Evolutionary conservation across 2,329 filamentous ascomycete genomes (phyloP), one percentile per base, ranked within the genome.

Genomic region (Paecilomyces fulvus): DNA sequence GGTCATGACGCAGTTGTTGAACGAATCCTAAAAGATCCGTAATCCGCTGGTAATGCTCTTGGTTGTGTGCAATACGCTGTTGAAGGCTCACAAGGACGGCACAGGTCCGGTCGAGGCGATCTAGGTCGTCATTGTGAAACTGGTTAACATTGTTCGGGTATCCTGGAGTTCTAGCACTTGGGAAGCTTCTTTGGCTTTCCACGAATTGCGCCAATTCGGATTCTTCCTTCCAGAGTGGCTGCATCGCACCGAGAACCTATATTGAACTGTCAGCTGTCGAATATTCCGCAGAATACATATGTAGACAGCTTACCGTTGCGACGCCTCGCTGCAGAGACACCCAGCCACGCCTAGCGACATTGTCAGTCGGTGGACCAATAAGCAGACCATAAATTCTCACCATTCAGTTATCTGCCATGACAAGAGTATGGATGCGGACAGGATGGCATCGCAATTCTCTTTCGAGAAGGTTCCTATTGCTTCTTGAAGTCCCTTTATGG

Each of bases 381-480:
- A 50, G 23, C 65, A 66, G 67, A 28, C 49, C 64, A 60, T 63
- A 56, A 63, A 65, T 46, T 77, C 86, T 79, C 81, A 95, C 92
- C 92, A 97, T 77, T 97, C 92, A 58, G 87, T 94, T 56, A 90
- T 89, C 77, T 97, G 92, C 92, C 94, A 97, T 37, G 92, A 95
- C 52, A 99, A 81, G 51, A 97, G 83, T 49, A 96, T 84, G 25
- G 92, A 96, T 30, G 92, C 90, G 25, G 92, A 92, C 55, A 99
- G 81, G 60, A 96, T 87, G 49, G 92, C 91, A 74, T 99, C 92
- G 1, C 90, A 92, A 59, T 91, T 95, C 54, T 88, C 85, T 64
- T 85, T 85, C 2, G 89, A 95, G 73, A 97, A 96, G 20, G 82
- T 81, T 49, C 86, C 84, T 63, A 97, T 92, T 28, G 91, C 90